Base-by-base conservation (phyloP, 1,284 basidiomycete species). In the Bjerkandera adusta region DNA sequence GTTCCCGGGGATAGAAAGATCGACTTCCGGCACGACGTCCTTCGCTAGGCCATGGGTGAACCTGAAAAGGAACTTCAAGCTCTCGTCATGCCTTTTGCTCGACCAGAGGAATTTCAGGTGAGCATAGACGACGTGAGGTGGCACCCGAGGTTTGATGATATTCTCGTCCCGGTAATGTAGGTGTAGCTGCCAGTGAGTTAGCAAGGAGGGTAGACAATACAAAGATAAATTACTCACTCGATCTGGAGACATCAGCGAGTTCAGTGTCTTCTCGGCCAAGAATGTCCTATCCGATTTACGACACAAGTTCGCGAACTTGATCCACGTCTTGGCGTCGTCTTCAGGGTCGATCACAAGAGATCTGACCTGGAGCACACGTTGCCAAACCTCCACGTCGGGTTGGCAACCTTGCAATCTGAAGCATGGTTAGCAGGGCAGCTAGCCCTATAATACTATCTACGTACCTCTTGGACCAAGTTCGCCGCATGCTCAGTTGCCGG, bases 311-410 rank as follows among this genome's bases (percentile, higher is more conserved):
- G 90, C 91, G 60, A 93, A 92, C 65, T 91, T 88, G 68, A 93
- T 98, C 96, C 96, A 98, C 79, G 97, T 98, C 45, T 91, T 83
- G 43, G 92, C 93, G 61, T 98, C 95, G 58, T 97, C 94, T 54
- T 90, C 90, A 0, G 97, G 97, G 36, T 85, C 91, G 25, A 98
- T 75, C 18, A 99, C 95, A 41, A 99, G 79, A 1, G 94, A 93
- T 49, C 97, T 84, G 32, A 99, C 93, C 71, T 98, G 96, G 13
- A 99, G 72, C 39, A 99, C 93, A 18, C 96, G 85, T 68, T 99
- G 97, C 97, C 97, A 99, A 3, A 97, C 94, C 66, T 99, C 97
- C 15, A 99, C 97, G 57, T 99, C 97, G 13, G 93, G 91, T 64
- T 99, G 95, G 67, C 96, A 98, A 2, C 95, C 97, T 70, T 93